These are phyloP conservation scores for Artemisia argyi DNA, from an alignment of 129 eudicot species.

Conservation along the genomic window DNA sequence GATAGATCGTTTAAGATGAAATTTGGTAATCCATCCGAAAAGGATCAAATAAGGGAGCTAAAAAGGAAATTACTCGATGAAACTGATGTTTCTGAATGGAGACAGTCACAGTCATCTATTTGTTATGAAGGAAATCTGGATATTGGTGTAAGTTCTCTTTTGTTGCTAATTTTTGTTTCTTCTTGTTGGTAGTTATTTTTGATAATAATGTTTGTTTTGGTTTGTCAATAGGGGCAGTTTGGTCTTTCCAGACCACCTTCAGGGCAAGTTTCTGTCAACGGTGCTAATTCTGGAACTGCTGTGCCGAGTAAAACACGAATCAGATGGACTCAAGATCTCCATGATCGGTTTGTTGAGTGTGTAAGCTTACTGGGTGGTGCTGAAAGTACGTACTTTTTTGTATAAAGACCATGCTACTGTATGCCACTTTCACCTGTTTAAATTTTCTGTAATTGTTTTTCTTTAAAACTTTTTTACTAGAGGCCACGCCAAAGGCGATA, in stretches of 20 bases:
- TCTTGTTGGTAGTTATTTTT: slow-evolving; percentile 2
- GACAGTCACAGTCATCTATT: slow-evolving; percentile 28
- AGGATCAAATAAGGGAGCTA: slow-evolving; percentile 53
- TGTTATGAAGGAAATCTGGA: slow-evolving; percentile 48
- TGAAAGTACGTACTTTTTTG: slow-evolving; percentile 54
- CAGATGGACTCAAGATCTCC: slow-evolving; percentile 96
- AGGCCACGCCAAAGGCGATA: slow-evolving; percentile 96
- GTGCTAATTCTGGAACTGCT: slow-evolving; percentile 33
- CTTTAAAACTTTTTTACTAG: slow-evolving; percentile 24
- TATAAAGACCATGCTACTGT: background rate
- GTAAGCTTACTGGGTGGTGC: slow-evolving; percentile 87
- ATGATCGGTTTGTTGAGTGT: slow-evolving; percentile 91
- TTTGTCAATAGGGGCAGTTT: slow-evolving; percentile 27
- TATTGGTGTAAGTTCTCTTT: slow-evolving; percentile 50
- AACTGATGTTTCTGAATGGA: slow-evolving; percentile 51
- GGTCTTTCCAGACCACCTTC: slow-evolving; percentile 36
- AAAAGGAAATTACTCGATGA: slow-evolving; percentile 59
- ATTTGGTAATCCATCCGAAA: slow-evolving; percentile 37
- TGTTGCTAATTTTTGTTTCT: background rate
- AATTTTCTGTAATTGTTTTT: background rate
- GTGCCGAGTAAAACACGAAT: slow-evolving; percentile 78
- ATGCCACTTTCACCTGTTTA: background rate
- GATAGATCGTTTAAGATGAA: slow-evolving; percentile 48
- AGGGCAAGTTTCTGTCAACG: slow-evolving; percentile 30
- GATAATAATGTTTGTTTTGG: slow-evolving; percentile 1